Evolutionary conservation across 208 protist genomes (phyloP), one percentile per base, ranked within the genome.

Genomic region (Angomonas desouzai): DNA sequence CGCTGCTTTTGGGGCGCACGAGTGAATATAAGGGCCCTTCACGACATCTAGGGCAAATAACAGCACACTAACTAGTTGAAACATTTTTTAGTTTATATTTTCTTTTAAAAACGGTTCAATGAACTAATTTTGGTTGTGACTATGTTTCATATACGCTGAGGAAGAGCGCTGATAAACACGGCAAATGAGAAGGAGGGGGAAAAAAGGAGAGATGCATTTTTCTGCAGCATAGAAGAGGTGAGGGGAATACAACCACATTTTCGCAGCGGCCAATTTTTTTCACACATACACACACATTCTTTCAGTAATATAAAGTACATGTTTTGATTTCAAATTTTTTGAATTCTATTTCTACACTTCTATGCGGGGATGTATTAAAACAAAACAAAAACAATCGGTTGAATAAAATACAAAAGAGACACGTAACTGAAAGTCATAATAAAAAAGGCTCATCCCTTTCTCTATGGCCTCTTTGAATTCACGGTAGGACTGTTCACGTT

Each of bases 1-100:
- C 1, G 74, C 74, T 51, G 67, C 73, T 11, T 67, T 33, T 6
- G 88, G 88, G 13, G 88, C 84, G 55, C 67, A 76, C 61, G 85
- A 89, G 63, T 91, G 82, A 3, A 94, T 68, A 49, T 94, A 94
- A 7, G 88, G 88, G 0, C 88, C 88, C 33, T 76, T 82, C 9
- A 94, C 83, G 2, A 94, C 83, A 70, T 94, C 85, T 22, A 94
- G 74, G 0, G 85, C 84, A 29, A 91, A 91, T 3, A 94, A 65
- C 48, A 91, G 53, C 30, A 94, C 81, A 64, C 81, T 84, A 23
- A 87, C 77, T 3, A 94, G 68, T 23, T 32, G 62, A 51, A 81
- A 81, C 64, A 75, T 70, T 7, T 51, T 43, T 43, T 43, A 6
- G 9, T 43, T 43, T 43, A 18, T 43, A 18, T 43, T 43, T 43